Conservation (phyloP, 345 rosid genomes). For the Gynandropsis gynandra region DNA sequence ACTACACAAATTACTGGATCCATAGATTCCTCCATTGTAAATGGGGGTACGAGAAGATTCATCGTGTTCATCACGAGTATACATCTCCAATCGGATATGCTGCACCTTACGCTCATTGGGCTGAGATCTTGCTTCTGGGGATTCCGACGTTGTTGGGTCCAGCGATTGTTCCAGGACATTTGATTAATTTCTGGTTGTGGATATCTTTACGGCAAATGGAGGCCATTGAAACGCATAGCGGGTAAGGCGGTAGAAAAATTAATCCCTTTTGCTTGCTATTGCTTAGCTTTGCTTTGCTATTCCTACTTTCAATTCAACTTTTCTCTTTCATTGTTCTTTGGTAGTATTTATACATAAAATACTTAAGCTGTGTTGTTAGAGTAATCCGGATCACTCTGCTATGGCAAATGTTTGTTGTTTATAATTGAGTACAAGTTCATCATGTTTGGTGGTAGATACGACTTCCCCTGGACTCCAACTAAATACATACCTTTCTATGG, state of each 20-base stretch:
- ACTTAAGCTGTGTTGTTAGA: no score
- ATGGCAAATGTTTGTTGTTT: no score
- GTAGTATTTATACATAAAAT: no score
- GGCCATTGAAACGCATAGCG: conserved; percentile 81
- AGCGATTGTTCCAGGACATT: conserved; percentile 76
- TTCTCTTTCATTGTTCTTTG: background rate
- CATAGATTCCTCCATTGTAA: conserved; percentile 67
- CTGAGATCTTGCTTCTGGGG: conserved; percentile 64
- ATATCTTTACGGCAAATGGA: conserved; percentile 71
- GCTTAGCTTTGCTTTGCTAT: background rate
- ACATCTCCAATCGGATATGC: conserved; percentile 66
- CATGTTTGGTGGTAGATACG: conserved; percentile 41
- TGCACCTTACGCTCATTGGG: conserved; percentile 84
- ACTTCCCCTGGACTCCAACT: conserved; percentile 60
- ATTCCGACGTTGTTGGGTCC: conserved; percentile 81
- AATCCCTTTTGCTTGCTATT: background rate
- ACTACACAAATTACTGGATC: conserved; percentile 71
- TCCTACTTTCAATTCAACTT: conserved; percentile 17
- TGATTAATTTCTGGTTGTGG: conserved; percentile 80
- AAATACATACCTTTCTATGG: conserved; percentile 76
- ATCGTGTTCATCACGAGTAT: conserved; percentile 69
- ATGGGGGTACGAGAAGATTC: conserved; percentile 81
- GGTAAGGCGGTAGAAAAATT: conserved; percentile 31
- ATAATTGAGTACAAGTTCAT: background rate
- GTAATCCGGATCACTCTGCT: no score